Percentiles rank a stretch among this genome's conserved stretches.
Evolutionary conservation across 306 rosid genomes (phyloP).

Genomic region (Glycyrrhiza uralensis): DNA sequence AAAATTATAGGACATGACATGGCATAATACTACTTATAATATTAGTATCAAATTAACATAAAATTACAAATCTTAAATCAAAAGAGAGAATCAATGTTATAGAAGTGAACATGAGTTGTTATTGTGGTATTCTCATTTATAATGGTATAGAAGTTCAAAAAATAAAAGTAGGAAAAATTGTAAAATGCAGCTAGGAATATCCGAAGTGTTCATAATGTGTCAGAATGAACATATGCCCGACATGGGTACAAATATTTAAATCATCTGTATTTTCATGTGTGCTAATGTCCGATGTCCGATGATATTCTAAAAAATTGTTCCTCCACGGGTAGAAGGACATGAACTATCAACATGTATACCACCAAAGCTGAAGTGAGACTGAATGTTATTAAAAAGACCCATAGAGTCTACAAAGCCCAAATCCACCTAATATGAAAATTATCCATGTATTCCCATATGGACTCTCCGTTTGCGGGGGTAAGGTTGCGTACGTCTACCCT

Average conservation of each 20-base stretch:
- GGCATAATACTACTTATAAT: not conserved
- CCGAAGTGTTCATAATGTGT: not conserved
- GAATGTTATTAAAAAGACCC: not conserved
- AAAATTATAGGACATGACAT: too few species aligned
- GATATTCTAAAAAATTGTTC: not conserved
- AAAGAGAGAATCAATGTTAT: not conserved
- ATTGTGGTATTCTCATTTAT: not conserved
- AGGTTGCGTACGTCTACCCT: too few species aligned
- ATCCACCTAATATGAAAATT: not conserved
- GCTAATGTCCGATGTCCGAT: constrained; percentile 9
- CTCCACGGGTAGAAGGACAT: not conserved
- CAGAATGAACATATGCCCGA: not conserved
- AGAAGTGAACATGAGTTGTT: not conserved
- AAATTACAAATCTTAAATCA: not conserved
- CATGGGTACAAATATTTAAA: not conserved
- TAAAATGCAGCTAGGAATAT: not conserved
- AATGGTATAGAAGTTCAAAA: not conserved
- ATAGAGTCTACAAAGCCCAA: not conserved
- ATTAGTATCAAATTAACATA: not conserved
- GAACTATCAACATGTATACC: not conserved
- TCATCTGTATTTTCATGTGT: not conserved
- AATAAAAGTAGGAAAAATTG: not conserved
- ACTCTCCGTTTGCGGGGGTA: too few species aligned
- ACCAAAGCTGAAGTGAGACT: constrained; percentile 10
- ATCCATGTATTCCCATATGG: not conserved